Base-by-base conservation (phyloP, 2,329 filamentous ascomycete species). In the Venturia asperata region DNA sequence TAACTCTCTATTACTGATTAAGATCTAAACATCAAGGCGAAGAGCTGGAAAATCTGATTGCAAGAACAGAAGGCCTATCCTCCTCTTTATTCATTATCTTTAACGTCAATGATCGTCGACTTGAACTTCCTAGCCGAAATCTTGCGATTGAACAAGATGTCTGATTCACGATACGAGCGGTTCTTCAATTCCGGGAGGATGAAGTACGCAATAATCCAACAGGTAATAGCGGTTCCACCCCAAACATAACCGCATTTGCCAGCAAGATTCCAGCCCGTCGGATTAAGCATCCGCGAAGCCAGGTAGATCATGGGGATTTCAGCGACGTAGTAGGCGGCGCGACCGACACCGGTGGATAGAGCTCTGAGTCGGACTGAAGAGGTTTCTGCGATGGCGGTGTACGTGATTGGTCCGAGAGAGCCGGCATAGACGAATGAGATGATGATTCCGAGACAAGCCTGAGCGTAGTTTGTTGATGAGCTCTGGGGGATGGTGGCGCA, bases 261-360 rank as follows among this genome's bases (percentile, higher is more conserved):
- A 67, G 85, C 82, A 91, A 91, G 96, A 76, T 95, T 80, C 92
- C 92, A 96, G 0, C 86, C 88, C 1, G 81, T 83, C 0, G 92
- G 91, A 77, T 96, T 96, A 49, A 96, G 82, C 92, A 96, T 96
- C 77, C 96, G 96, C 0, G 92, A 92, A 0, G 91, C 94, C 52
- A 96, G 77, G 3, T 96, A 88, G 63, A 86, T 87, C 72, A 87
- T 91, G 71, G 96, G 78, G 69, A 97, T 95, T 68, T 85, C 88
- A 58, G 92, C 89, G 62, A 96, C 79, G 71, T 94, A 92, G 80
- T 79, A 82, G 19, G 91, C 79, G 69, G 91, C 90, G 65, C 92
- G 87, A 1, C 89, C 91, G 1, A 96, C 83, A 0, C 94, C 91
- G 24, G 96, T 89, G 0, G 92, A 96, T 80, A 96, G 96, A 79